These are phyloP conservation scores for Monilinia aucupariae DNA, from an alignment of 2,329 filamentous ascomycete genomes.

Conservation along the genomic window DNA sequence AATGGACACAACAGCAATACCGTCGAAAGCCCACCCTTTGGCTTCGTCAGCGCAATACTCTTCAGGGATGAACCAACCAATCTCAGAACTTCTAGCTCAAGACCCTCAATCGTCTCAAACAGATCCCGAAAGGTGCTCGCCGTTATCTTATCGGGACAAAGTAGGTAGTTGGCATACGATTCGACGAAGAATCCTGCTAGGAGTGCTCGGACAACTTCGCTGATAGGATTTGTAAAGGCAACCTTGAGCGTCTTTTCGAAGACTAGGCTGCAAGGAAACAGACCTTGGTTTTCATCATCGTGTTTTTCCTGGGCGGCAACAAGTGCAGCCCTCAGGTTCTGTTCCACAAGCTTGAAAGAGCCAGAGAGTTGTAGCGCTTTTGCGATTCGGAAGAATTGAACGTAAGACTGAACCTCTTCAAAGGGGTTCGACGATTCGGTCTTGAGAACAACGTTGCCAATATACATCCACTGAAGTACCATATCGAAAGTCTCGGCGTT, in stretches of 20 bases:
- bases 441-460: neutral
- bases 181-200: neutral
- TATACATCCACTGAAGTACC: constrained; percentile 14
- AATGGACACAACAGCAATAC: neutral
- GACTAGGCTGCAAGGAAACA: neutral
- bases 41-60: neutral
- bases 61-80: neutral
- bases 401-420: neutral
- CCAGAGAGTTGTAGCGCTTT: neutral
- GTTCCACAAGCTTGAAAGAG: neutral
- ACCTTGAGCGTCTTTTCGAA: neutral
- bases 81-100: neutral
- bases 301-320: neutral
- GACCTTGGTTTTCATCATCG: neutral
- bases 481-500: neutral
- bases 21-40: neutral
- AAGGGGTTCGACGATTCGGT: neutral
- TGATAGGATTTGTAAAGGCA: neutral
- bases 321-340: neutral
- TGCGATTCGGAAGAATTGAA: neutral
- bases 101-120: neutral
- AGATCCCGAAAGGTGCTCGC: neutral
- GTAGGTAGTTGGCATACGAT: neutral
- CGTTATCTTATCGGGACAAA: neutral
- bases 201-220: neutral